phyloP scores from a whole-genome alignment of 1,139 yeast species.

The Protomyces lactucae-debilis region DNA sequence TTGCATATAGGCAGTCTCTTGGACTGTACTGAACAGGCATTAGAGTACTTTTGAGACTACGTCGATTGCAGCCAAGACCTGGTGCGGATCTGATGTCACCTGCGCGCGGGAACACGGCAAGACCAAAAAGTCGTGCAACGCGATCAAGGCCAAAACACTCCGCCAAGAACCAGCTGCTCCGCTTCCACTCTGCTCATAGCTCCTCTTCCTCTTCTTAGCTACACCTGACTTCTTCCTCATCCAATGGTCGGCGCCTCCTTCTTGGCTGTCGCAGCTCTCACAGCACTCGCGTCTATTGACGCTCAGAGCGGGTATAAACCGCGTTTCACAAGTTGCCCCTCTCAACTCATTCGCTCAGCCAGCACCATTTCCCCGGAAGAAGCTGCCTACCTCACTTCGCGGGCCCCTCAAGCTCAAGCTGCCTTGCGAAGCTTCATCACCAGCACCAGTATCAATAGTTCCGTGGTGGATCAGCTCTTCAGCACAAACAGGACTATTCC shows the following conservation, averaged over 20 bases:
- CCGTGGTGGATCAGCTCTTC: slow-evolving; percentile 46
- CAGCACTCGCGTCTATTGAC: neutral
- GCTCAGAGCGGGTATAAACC: slow-evolving; percentile 55
- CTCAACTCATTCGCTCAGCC: slow-evolving; percentile 31
- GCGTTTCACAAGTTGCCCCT: slow-evolving; percentile 55
- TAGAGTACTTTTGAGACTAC: no score
- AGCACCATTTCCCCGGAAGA: slow-evolving; percentile 30
- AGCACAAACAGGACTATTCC: slow-evolving; percentile 43
- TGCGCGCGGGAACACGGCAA: no score
- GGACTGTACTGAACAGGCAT: no score
- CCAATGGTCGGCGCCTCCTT: neutral
- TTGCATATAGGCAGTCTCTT: no score
- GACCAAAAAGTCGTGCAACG: no score
- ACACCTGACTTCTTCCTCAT: no score
- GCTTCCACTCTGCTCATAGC: no score
- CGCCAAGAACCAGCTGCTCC: no score
- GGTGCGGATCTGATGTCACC: no score
- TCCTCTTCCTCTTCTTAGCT: no score
- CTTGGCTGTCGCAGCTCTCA: neutral
- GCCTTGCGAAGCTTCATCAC: slow-evolving; percentile 55
- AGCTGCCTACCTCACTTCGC: slow-evolving; percentile 31
- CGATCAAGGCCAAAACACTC: no score
- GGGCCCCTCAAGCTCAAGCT: slow-evolving; percentile 53
- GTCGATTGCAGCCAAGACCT: no score
- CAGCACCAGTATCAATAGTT: slow-evolving; percentile 54